phyloP scores from a whole-genome alignment of 2,329 filamentous ascomycete genomes.

The Aureobasidium sp. region DNA sequence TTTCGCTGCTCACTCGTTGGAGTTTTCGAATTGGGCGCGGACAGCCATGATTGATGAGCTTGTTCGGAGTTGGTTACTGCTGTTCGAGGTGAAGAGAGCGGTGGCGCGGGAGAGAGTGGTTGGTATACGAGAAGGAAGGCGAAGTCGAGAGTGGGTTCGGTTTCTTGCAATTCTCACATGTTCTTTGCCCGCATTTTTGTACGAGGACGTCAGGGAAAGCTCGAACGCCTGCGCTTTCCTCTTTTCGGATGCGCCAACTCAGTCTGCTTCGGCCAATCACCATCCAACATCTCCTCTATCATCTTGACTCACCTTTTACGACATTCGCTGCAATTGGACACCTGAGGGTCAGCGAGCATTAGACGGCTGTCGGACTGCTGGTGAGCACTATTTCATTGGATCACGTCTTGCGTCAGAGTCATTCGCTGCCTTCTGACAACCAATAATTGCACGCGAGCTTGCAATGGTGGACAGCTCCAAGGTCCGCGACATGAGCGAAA shows the following conservation, averaged over 20 bases:
- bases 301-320: slow-evolving; percentile 1
- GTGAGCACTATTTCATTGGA: neutral
- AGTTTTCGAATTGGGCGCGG: slow-evolving; percentile 70
- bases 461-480: neutral
- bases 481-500: neutral
- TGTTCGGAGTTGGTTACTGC: neutral
- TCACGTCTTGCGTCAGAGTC: neutral
- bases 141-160: neutral
- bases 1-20: slow-evolving; percentile 62
- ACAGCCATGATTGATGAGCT: slow-evolving; percentile 38
- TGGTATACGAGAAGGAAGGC: neutral
- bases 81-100: neutral
- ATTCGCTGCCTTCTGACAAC: neutral
- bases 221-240: slow-evolving; percentile 8
- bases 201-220: slow-evolving; percentile 12
- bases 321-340: neutral
- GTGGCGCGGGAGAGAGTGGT: neutral
- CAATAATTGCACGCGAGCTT: neutral
- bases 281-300: neutral
- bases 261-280: neutral
- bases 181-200: slow-evolving; percentile 11
- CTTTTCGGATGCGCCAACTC: neutral
- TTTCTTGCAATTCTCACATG: slow-evolving; percentile 8
- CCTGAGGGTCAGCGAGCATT: neutral
- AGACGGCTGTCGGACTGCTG: neutral